phyloP scores from a whole-genome alignment of 257 asterid species.

The Paraleonurus japonicus region DNA sequence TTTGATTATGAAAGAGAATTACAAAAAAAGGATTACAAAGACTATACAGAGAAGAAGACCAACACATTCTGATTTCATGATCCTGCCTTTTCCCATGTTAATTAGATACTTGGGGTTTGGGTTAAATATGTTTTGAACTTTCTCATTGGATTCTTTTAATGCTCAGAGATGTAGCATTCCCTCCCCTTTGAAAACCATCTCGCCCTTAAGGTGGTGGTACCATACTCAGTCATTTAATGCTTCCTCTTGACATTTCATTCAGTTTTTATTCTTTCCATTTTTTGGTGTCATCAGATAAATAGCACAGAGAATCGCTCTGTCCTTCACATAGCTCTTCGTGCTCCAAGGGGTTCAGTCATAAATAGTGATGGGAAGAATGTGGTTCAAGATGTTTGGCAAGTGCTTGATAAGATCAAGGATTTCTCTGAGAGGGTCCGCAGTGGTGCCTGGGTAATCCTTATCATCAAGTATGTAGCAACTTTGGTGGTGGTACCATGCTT shows the following conservation, averaged over 20 bases:
- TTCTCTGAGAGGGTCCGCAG: conserved; percentile 92
- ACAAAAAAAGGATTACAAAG: not conserved
- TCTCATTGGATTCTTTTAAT: not conserved
- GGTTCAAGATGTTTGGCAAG: conserved; percentile 98
- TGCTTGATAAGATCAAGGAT: conserved; percentile 86
- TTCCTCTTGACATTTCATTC: conserved; percentile 2
- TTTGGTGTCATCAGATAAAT: conserved; percentile 63
- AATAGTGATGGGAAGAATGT: conserved; percentile 93
- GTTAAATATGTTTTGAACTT: not conserved
- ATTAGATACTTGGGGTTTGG: not conserved
- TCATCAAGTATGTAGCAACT: conserved; percentile 1
- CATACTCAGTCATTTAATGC: not conserved
- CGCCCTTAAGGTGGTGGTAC: too few species aligned
- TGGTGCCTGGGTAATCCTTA: conserved; percentile 87
- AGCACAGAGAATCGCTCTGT: conserved; percentile 94
- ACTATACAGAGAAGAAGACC: not conserved
- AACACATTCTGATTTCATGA: not conserved
- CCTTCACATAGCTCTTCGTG: conserved; percentile 96
- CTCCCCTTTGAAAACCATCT: too few species aligned
- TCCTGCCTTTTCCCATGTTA: not conserved
- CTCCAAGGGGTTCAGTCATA: conserved; percentile 78
- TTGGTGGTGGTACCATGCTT: conserved; percentile 15
- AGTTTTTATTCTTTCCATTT: conserved; percentile 21
- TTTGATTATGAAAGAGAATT: not conserved
- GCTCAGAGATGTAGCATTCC: not conserved